Base-by-base conservation (phyloP, 75 land plant genomes). In the Sequoia sempervirens region DNA sequence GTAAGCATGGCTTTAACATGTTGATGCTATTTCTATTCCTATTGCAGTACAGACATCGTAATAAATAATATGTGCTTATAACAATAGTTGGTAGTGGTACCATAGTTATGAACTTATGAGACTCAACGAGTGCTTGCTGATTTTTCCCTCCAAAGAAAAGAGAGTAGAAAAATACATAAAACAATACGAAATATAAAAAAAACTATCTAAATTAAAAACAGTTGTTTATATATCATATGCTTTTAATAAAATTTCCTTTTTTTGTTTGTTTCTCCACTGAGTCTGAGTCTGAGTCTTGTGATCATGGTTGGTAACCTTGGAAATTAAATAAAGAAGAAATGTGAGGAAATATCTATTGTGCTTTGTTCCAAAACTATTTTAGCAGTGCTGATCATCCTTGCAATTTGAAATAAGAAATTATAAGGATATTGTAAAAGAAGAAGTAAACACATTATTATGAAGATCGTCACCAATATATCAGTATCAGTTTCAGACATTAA, bases 1-100 rank as follows among this genome's bases (percentile, higher is more conserved):
- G 99, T 97, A 89, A 28, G 89, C 64, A 47, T 78, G 41, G 20
- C 38, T 38, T 75, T 37, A 47, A 40, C 15, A 32, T 18, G 14
- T 75, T 72, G 38, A 32, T 82, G 7, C 13, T 30, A 11, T 81
- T 17, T 81, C 8, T 76, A 34, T 30, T 64, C 30, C 40, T 36
- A 18, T 56, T 64, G 32, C 34, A 26, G 18, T 17, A 17, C 30
- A 36, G 34, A 9, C 74, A 15, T 46, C 18, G 40, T 75, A 18
- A 75, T 34, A 75, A 75, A 17, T 75, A 1, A 20, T 58, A 26
- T 61, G 66, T 61, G 66, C 66, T 61, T 56, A 56, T 56, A 17
- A 56, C 61, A 56, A 56, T 56, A 4, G 61, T 56, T 56, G 61
- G 23, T 20, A 56, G 1, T 56, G 61, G 23, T 20, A 56, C 5